Base-by-base conservation (phyloP, 768 basidiomycete genomes). In the Podaxis rugospora region DNA sequence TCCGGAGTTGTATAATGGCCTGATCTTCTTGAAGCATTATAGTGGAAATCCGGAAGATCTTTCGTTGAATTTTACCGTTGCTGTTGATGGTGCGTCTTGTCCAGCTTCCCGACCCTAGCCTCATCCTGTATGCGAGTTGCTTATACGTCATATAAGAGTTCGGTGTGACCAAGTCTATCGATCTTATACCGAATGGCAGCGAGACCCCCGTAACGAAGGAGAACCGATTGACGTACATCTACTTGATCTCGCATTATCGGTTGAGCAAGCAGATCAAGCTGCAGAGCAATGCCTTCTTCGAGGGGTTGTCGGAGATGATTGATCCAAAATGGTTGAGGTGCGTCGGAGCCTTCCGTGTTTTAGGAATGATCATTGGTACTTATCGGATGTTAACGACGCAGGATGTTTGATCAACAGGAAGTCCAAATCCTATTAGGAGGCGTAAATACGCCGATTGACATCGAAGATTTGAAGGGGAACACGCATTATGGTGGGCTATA, bases 371-470 rank as follows among this genome's bases (percentile, higher is more conserved):
- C 32, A 32, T n/a, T 44, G 42, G 16, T 18, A 5, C 42, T 44
- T 6, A 44, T 44, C 18, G n/a, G 32, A 32, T 32, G 32, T 32
- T 32, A 32, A 32, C 18, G 42, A 7, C 14, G 7, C 63, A 92
- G 93, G 49, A 95, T 98, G 92, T 99, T 98, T 76, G 96, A 98
- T 71, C 95, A 96, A 65, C 90, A 93, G 69, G 97, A 98, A 72
- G 78, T 98, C 3, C 94, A 95, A 70, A 89, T 96, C 51, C 78
- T 98, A 1, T 80, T 99, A 5, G 95, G 95, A 0, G 94, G 93
- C 5, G 90, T 91, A 35, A 90, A 95, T 62, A 78, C 91, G 0
- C 89, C 90, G 0, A 88, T 96, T 51, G 90, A 95, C 68, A 64
- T 98, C 6, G 85, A 89, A 14, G 95, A 99, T 71, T 73, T 98